Base-by-base conservation (phyloP, 73 alveolate genomes). In the Paramecium sexaurelia region DNA sequence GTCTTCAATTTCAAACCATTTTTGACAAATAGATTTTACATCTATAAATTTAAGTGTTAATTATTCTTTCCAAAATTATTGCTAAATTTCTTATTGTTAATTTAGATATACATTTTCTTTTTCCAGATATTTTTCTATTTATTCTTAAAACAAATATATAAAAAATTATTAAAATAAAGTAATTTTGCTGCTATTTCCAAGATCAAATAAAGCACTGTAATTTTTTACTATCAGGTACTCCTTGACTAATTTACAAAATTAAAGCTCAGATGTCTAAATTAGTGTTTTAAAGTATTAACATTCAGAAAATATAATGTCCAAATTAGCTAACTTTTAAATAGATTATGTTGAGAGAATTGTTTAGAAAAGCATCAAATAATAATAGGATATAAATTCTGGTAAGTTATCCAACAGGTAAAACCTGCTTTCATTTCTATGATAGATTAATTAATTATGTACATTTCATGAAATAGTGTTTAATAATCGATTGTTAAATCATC, bases 91-190 rank as follows among this genome's bases (percentile, higher is more conserved):
- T n/a, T n/a, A n/a, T n/a, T n/a, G n/a, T n/a, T n/a, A n/a, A n/a
- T n/a, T n/a, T n/a, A n/a, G n/a, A n/a, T n/a, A n/a, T n/a, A n/a
- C n/a, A n/a, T n/a, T n/a, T n/a, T n/a, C n/a, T n/a, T n/a, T n/a
- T 47, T 61, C 83, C 7, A 61, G 0, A 6, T 26, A 61, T 61
- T 22, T 4, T 24, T 61, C 19, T 10, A 61, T 61, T 61, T 61
- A 1, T 2, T 61, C 45, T 61, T 61, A 61, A 29, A 61, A 61
- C 6, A 61, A 19, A 61, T 61, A 61, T 13, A 61, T 61, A 19
- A 61, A 61, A 61, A 61, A 61, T 32, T 61, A 10, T 61, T 61
- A 61, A 61, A 61, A 61, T 61, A 61, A 29, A 32, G 83, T 61
- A 61, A 61, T 61, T 7, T 61, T 26, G 11, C 39, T 22, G 17